Evolutionary conservation across 768 basidiomycete species (phyloP).

Genomic region (Pulveroboletus sp.): DNA sequence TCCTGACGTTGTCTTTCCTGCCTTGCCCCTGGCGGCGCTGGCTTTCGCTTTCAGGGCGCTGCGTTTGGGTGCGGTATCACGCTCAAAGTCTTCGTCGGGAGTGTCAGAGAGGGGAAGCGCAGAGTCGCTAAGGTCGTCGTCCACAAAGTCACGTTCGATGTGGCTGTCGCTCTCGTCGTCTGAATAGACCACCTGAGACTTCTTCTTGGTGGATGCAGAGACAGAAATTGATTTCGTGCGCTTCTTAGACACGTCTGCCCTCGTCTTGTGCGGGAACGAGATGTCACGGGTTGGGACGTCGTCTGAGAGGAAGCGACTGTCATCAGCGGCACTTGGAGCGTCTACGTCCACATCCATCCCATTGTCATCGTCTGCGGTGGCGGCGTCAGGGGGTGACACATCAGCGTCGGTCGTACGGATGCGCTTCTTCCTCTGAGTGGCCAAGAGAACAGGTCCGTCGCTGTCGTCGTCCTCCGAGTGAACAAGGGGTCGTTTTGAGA

Average conservation of each 20-base stretch:
- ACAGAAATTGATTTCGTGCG: slow-evolving; percentile 13
- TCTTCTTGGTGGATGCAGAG: slow-evolving; percentile 17
- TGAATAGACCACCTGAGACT: slow-evolving; percentile 20
- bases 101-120: slow-evolving; percentile 20
- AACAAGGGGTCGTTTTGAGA: slow-evolving; percentile 24
- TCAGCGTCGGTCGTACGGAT: slow-evolving; percentile 27
- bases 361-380: slow-evolving; percentile 43
- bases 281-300: neutral
- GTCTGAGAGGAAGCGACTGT: slow-evolving; percentile 22
- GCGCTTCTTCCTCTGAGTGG: slow-evolving; percentile 29
- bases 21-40: slow-evolving; percentile 23
- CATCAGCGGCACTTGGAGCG: slow-evolving; percentile 12
- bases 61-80: slow-evolving; percentile 20
- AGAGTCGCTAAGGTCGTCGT: slow-evolving; percentile 25
- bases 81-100: slow-evolving; percentile 26
- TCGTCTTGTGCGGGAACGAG: slow-evolving; percentile 6
- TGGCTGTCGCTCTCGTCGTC: slow-evolving; percentile 28
- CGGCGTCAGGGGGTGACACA: slow-evolving; percentile 20
- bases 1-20: slow-evolving; percentile 18
- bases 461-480: slow-evolving; percentile 36
- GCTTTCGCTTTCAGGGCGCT: slow-evolving; percentile 20
- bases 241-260: slow-evolving; percentile 6
- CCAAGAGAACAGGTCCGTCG: slow-evolving; percentile 53
- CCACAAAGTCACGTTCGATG: slow-evolving; percentile 21
- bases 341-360: slow-evolving; percentile 40